Evolutionary conservation across 768 basidiomycete species (phyloP), one percentile per base, ranked within the genome.

Genomic region (Harrya chromipes): DNA sequence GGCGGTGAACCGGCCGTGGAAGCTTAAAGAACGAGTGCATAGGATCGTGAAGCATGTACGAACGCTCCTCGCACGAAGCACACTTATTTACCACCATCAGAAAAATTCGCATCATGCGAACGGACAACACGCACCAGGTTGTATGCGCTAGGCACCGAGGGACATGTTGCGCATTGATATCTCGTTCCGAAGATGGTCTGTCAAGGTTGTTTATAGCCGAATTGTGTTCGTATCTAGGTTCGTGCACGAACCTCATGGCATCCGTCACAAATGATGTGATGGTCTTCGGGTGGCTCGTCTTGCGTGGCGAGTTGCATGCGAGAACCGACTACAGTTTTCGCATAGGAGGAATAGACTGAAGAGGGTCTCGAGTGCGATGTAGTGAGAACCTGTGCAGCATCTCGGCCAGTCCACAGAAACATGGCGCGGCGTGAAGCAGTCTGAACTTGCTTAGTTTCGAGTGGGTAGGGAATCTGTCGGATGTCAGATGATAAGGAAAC

Each of bases 121-220:
- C 13, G 43, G 41, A 45, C 16, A n/a, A 53, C 8, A 57, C 67
- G 17, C 17, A 95, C 94, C 61, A 97, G 69, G 64, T 79, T 94
- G 66, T 81, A 94, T 10, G 81, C 66, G 17, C 70, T 71, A 0
- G 90, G 84, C 34, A 73, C 73, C 4, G 93, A 93, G 0, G 90
- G 81, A 60, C 94, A 97, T 52, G 85, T 87, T 13, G 87, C 90
- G 62, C 94, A 97, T 63, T 97, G 94, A 65, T 87, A 97, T 37
- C 94, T 76, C 40, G 79, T 71, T 6, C 94, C 93, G 44, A 82
- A 67, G 48, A 95, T 93, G 23, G 74, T 68, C 88, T 92, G 58
- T 34, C 49, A 52, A 17, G 7, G 21, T 46, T 23, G 10, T 20
- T 40, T 21, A 12, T 47, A 1, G 33, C 17, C 1, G 29, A 38